Evolutionary conservation across 202 grass and related monocot species (phyloP).

Genomic region (Miscanthus sacchariflorus): DNA sequence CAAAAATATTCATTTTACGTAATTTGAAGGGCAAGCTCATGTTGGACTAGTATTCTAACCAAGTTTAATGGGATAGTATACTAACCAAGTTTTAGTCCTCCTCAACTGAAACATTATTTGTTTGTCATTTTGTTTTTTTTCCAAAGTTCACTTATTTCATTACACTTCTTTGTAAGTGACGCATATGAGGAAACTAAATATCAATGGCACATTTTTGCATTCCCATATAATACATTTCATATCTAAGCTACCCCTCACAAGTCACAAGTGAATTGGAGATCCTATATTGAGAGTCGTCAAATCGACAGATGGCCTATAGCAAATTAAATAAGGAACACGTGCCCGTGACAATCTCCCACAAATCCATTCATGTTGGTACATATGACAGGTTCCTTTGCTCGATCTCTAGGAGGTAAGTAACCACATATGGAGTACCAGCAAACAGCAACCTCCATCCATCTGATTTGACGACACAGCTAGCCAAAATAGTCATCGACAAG

Average conservation of each 20-base stretch:
- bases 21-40: too few relatives aligned
- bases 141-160: not conserved
- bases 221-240: not conserved
- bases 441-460: not conserved
- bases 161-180: not conserved
- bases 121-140: not conserved
- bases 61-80: not conserved
- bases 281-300: not conserved
- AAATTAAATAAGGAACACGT: slow-evolving; percentile 45
- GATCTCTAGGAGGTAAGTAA: slow-evolving; percentile 24
- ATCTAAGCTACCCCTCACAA: not conserved
- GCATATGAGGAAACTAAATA: not conserved
- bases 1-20: too few relatives aligned
- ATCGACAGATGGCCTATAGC: not conserved
- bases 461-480: slow-evolving; percentile 45
- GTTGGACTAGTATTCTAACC: too few relatives aligned
- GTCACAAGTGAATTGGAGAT: not conserved
- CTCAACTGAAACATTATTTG: not conserved
- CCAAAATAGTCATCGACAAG: slow-evolving; percentile 33
- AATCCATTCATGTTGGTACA: not conserved
- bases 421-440: not conserved
- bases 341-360: not conserved
- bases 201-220: not conserved
- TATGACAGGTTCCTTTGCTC: slow-evolving; percentile 26
- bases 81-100: not conserved